Base-by-base conservation (phyloP, 2,329 filamentous ascomycete species). In the Cytospora piceae region DNA sequence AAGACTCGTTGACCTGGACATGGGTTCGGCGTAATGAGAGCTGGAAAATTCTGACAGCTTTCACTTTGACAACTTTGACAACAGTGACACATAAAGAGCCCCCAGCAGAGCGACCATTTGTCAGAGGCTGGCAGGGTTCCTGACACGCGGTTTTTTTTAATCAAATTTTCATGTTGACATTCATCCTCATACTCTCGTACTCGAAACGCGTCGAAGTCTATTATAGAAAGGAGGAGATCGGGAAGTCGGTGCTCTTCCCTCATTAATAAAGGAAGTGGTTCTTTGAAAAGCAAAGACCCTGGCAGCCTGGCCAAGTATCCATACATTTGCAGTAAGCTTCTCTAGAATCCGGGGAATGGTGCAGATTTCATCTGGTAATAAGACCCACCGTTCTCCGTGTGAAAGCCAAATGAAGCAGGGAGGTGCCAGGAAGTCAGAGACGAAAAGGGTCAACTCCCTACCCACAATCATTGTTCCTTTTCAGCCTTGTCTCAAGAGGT, bases 221-320 rank as follows among this genome's bases (percentile, higher is more conserved):
- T 3, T 29, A 29, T n/a, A 49, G 1, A n/a, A 17, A 49, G n/a
- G 42, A 22, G n/a, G 34, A 37, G 9, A 37, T 37, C 7, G 42
- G 58, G 58, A 17, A 34, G 14, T 60, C 58, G 58, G 58, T 52
- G 29, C 42, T 4, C 42, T 60, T 52, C 46, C 42, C 51, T 17
- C 14, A 60, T 34, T 4, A 52, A 37, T 4, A 52, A 37, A 22
- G 15, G 22, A 37, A 22, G 42, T 49, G 42, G 20, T 49, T 22
- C 8, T 7, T 11, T 49, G 42, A 6, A 24, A 12, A 22, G 42
- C 4, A 24, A 49, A 9, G 6, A 49, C 39, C 39, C 39, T 42
- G 39, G 39, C 17, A 49, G 17, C 39, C 39, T 42, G 39, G 39
- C 17, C 34, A 37, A 42, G 39, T 42, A 42, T 42, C 17, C 20